phyloP scores from a whole-genome alignment of 192 early-diverging fungal genomes.

The Gonapodya sp. region DNA sequence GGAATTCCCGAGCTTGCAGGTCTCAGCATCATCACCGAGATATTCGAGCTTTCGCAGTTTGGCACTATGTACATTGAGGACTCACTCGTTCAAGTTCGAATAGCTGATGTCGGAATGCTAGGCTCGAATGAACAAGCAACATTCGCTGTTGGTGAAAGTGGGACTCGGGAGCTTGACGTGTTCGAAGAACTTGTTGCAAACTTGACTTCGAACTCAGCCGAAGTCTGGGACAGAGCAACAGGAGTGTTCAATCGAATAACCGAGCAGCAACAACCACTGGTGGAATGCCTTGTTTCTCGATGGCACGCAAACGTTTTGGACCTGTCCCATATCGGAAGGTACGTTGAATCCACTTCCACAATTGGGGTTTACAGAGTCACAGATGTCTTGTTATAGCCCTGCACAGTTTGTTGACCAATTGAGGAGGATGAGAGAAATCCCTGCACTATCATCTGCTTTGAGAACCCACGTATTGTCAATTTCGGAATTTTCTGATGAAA shows the following conservation, averaged over 20 bases:
- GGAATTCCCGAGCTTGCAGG: neutral
- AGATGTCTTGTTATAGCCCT: neutral
- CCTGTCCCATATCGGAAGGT: neutral
- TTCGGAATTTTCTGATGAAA: neutral
- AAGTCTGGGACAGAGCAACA: no score
- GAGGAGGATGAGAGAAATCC: neutral
- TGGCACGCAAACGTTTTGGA: neutral
- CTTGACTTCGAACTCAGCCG: no score
- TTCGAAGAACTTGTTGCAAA: no score
- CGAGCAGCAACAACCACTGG: no score
- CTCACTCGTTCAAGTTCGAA: neutral
- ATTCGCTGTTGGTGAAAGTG: no score
- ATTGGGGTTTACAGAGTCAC: no score
- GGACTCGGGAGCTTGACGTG: no score
- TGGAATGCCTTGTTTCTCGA: neutral
- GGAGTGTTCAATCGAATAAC: no score
- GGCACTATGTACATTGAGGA: neutral
- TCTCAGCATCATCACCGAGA: neutral
- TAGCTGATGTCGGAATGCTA: no score
- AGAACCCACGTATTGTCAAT: neutral
- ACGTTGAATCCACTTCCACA: neutral
- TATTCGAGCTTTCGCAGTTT: neutral
- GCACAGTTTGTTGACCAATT: neutral
- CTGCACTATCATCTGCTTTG: neutral
- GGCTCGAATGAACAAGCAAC: no score